These are phyloP conservation scores for Apophysomyces elegans DNA, from an alignment of 371 early-diverging fungal species.

Conservation along the genomic window DNA sequence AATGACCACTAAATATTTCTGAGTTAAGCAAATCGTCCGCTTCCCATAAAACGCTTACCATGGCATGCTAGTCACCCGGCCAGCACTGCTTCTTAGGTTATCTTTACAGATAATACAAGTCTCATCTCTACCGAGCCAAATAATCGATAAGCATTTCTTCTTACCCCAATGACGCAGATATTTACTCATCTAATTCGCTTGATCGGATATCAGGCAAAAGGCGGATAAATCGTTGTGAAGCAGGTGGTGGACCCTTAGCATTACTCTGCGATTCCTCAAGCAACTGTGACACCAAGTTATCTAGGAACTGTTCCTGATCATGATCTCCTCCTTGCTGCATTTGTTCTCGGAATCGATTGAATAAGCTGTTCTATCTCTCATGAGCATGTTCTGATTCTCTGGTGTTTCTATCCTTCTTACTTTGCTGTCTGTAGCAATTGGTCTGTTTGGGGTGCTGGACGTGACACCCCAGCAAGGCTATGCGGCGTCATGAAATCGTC, in stretches of 20 bases:
- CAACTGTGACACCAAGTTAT: slow-evolving; percentile 51
- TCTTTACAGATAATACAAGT: slow-evolving; percentile 59
- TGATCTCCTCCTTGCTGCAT: slow-evolving; percentile 41
- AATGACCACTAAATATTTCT: slow-evolving; percentile 48
- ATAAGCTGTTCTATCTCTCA: slow-evolving; percentile 25
- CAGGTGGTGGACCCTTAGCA: slow-evolving; percentile 58
- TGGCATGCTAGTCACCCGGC: slow-evolving; percentile 50
- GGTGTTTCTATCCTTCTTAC: slow-evolving; percentile 19
- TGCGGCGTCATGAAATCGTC: slow-evolving; percentile 44
- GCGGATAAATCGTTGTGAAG: slow-evolving; percentile 48
- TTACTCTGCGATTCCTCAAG: slow-evolving; percentile 53
- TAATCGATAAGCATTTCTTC: neutral
- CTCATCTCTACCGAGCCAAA: slow-evolving; percentile 37
- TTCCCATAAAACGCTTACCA: slow-evolving; percentile 33
- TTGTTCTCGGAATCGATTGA: slow-evolving; percentile 42
- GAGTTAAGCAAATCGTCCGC: slow-evolving; percentile 5
- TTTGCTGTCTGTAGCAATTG: slow-evolving; percentile 44
- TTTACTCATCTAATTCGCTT: slow-evolving; percentile 31
- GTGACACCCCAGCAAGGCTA: slow-evolving; percentile 2
- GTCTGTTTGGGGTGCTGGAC: neutral
- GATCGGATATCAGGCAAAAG: slow-evolving; percentile 30
- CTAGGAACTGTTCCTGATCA: slow-evolving; percentile 51
- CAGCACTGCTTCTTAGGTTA: slow-evolving; percentile 30
- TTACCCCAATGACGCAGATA: neutral
- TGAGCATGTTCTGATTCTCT: neutral